These are phyloP conservation scores for Cajanus cajan DNA, from an alignment of 306 rosid genomes.

Conservation along the genomic window DNA sequence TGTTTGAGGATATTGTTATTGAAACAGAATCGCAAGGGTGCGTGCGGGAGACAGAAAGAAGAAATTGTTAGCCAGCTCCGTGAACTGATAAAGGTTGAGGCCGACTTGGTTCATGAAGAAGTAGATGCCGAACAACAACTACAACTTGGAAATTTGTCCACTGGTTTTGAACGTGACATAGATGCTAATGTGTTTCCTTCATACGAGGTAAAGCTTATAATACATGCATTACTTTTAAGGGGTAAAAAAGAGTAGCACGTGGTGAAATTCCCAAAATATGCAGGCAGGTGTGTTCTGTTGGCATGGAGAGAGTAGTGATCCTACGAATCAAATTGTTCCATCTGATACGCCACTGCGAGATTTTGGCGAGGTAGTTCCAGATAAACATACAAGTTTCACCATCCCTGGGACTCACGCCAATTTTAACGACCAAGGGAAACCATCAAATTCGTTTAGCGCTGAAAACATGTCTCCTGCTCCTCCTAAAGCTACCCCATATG, in stretches of 20 bases:
- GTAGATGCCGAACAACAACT: slow-evolving; percentile 29
- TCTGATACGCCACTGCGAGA: background rate
- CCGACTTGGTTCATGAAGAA: background rate
- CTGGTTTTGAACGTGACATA: slow-evolving; percentile 35
- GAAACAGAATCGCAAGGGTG: slow-evolving; percentile 64
- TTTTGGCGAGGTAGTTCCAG: background rate
- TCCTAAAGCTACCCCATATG: background rate
- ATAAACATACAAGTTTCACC: background rate
- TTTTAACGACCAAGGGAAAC: background rate
- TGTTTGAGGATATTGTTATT: slow-evolving; percentile 47
- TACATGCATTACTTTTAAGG: too few species aligned
- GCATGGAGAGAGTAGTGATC: slow-evolving; percentile 32
- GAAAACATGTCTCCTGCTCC: background rate
- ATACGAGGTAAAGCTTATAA: slow-evolving; percentile 40
- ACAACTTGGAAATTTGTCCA: slow-evolving; percentile 25
- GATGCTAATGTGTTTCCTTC: slow-evolving; percentile 42
- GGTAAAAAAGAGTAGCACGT: background rate
- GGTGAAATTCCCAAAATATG: background rate
- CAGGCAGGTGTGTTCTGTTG: slow-evolving; percentile 33
- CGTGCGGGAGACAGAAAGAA: slow-evolving; percentile 63
- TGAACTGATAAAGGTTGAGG: slow-evolving; percentile 48
- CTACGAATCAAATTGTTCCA: slow-evolving; percentile 34
- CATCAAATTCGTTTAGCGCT: background rate
- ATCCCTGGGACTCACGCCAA: background rate
- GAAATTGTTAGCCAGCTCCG: slow-evolving; percentile 63